Conservation (phyloP, 768 basidiomycete genomes). For the Baorangia bicolor region DNA sequence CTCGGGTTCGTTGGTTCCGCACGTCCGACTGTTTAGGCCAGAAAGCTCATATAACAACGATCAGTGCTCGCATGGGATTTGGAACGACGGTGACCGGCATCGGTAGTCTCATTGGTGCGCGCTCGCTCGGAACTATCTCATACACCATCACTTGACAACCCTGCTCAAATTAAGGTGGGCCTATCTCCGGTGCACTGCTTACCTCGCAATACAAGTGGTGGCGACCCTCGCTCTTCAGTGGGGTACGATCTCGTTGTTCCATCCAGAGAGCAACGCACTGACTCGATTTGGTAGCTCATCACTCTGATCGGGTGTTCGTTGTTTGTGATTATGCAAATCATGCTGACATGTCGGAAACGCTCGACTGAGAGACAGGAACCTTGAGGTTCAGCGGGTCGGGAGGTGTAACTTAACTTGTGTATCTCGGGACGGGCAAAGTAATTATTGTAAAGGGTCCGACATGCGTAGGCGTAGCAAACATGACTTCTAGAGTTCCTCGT, state of each 20-base stretch:
- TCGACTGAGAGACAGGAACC: background rate
- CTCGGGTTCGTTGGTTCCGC: constrained; percentile 40
- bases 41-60: background rate
- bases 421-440: background rate
- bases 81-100: constrained; percentile 5
- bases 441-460: background rate
- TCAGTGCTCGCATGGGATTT: constrained; percentile 31
- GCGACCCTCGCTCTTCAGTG: constrained; percentile 51
- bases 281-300: constrained; percentile 6
- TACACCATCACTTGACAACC: background rate
- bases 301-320: constrained; percentile 2
- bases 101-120: constrained; percentile 24
- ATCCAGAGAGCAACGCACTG: background rate
- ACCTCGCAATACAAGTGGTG: constrained; percentile 54
- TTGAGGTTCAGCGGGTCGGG: background rate
- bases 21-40: background rate
- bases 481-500: background rate
- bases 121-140: background rate
- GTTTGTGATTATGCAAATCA: constrained; percentile 7
- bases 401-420: background rate
- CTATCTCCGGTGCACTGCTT: constrained; percentile 58
- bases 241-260: constrained; percentile 25
- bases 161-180: constrained; percentile 43
- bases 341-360: background rate
- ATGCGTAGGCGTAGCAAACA: background rate